These are phyloP conservation scores for Nicotiana tabacum DNA, from an alignment of 257 asterid species.

Conservation along the genomic window DNA sequence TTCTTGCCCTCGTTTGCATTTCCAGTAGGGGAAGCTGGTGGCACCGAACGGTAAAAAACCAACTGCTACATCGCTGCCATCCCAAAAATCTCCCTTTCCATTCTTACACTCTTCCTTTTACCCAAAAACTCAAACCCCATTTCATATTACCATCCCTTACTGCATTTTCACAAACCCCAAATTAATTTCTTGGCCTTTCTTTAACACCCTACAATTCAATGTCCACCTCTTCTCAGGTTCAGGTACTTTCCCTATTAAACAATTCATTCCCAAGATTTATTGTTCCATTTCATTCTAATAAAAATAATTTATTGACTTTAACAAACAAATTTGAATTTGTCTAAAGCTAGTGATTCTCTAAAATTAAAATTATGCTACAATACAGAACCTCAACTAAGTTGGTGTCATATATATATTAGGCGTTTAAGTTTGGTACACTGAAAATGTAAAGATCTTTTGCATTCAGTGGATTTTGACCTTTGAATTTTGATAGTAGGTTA, in stretches of 20 bases:
- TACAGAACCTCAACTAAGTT: neutral
- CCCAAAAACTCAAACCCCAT: neutral
- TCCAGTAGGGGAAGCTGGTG: neutral
- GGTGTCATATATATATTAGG: neutral
- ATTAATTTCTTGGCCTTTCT: neutral
- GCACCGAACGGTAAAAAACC: neutral
- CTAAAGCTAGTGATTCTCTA: neutral
- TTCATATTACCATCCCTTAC: neutral
- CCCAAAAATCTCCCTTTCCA: neutral
- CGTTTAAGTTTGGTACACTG: neutral
- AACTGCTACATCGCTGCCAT: neutral
- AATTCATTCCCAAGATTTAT: too few relatives aligned
- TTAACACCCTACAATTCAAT: neutral
- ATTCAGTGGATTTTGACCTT: too few relatives aligned
- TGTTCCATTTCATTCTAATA: neutral
- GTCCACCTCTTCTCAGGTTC: neutral
- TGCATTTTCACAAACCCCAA: neutral
- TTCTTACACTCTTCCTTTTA: neutral
- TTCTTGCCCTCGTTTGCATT: neutral
- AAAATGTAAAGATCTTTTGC: too few relatives aligned
- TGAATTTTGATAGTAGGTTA: too few relatives aligned
- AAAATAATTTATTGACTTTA: neutral
- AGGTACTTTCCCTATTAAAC: neutral
- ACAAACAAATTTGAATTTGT: neutral
- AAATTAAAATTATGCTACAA: neutral